Evolutionary conservation across 495 filamentous ascomycete species (phyloP), one percentile per base, ranked within the genome.

Genomic region (Daldinia childiae): DNA sequence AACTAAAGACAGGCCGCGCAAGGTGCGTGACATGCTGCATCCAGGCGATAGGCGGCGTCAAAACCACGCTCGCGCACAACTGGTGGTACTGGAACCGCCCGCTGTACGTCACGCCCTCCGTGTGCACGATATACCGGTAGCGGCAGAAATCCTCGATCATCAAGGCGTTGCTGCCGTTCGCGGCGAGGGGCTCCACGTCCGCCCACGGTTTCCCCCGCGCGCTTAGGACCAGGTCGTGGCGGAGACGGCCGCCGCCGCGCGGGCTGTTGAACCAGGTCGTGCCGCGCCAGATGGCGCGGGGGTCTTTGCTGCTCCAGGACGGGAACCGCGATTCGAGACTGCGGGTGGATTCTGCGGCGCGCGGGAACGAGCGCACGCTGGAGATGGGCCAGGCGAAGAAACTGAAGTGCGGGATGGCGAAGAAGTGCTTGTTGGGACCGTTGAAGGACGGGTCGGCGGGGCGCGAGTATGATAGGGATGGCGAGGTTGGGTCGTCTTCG

Each of bases 361-460:
- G 86, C 14, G 81, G 72, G 59, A 90, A 87, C 7, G 87, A 85
- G 4, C 87, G 86, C 45, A 92, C 83, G 62, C 86, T 82, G 32
- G 87, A 82, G 48, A 90, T 84, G 0, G 88, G 84, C 90, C 90
- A 93, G 1, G 88, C 82, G 90, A 90, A 94, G 82, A 90, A 92
- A 66, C 88, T 86, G 76, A 94, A 94, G 80, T 94, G 91, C 0
- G 92, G 92, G 80, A 94, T 91, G 3, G 92, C 74, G 88, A 92
- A 94, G 57, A 83, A 78, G 12, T 79, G 81, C 6, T 62, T 55
- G 4, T 81, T 76, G 2, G 75, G 51, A 4, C 86, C 77, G 26
- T 77, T 79, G 71, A 90, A 82, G 12, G 82, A 69, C 0, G 82
- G 77, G 74, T 82, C 78, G 1, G 80, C 79, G 12, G 79, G 72